Evolutionary conservation across 176 grass and related monocot species (phyloP).

Genomic region (Chrysopogon serrulatus): DNA sequence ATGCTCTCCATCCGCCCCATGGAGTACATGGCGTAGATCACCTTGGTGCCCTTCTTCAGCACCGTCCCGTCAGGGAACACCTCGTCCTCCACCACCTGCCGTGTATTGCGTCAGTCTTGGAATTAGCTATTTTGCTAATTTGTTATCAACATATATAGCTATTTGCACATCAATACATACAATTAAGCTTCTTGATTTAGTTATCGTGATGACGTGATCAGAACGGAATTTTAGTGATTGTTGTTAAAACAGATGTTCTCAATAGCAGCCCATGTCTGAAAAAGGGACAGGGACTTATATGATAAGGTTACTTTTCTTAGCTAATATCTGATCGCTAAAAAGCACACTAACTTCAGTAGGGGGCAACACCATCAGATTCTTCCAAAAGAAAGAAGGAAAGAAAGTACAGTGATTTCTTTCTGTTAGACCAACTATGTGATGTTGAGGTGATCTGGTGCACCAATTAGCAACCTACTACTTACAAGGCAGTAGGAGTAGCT

Average conservation of each 20-base stretch:
- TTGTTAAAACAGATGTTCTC: neutral
- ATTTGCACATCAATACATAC: no score
- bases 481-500: no score
- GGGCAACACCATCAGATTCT: no score
- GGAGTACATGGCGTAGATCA: slow-evolving; percentile 83
- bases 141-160: no score
- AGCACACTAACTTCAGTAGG: no score
- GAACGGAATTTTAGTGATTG: no score
- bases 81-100: slow-evolving; percentile 82
- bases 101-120: neutral
- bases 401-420: no score
- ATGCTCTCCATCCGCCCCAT: slow-evolving; percentile 98
- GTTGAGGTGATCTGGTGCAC: neutral
- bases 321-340: neutral
- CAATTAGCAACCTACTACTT: neutral
- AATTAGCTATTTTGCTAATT: no score
- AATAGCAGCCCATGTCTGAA: no score
- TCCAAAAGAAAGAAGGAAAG: no score
- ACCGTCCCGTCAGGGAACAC: slow-evolving; percentile 92
- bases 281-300: no score
- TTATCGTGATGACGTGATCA: neutral
- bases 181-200: neutral
- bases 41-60: slow-evolving; percentile 89
- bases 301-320: neutral
- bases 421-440: neutral